Conservation (phyloP, 306 rosid genomes). For the Psophocarpus tetragonolobus region DNA sequence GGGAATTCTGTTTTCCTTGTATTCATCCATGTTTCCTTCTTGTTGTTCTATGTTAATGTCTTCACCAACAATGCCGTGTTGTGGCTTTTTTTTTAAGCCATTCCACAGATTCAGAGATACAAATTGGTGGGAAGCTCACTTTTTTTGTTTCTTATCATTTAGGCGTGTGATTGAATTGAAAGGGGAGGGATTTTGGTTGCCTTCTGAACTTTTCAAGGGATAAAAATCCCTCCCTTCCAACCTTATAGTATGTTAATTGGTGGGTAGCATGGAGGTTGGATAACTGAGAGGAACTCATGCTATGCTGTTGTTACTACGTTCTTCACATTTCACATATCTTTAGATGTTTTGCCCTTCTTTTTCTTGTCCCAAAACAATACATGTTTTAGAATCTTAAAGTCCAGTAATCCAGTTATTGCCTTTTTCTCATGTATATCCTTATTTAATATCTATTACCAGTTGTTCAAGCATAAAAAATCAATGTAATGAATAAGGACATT, state of each 20-base stretch:
- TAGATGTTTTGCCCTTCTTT: too few relatives aligned
- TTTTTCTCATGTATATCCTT: too few relatives aligned
- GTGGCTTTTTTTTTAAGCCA: not conserved
- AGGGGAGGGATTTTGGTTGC: not conserved
- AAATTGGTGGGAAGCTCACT: not conserved
- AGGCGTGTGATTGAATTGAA: not conserved
- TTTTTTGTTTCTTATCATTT: slow-evolving; percentile 9
- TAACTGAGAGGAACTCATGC: slow-evolving; percentile 1
- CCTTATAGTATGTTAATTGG: not conserved
- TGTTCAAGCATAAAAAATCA: too few relatives aligned
- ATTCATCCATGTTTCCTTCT: not conserved
- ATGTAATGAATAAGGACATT: too few relatives aligned
- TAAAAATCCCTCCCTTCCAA: not conserved
- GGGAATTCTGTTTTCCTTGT: not conserved
- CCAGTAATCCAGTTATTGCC: too few relatives aligned
- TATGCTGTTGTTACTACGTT: too few relatives aligned
- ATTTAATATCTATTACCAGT: too few relatives aligned
- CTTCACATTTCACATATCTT: too few relatives aligned
- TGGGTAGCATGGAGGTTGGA: not conserved
- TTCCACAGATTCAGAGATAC: not conserved
- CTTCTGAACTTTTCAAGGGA: not conserved
- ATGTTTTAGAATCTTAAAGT: too few relatives aligned
- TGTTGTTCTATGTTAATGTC: not conserved
- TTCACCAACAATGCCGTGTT: not conserved
- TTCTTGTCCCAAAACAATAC: too few relatives aligned